Evolutionary conservation across 257 asterid species (phyloP), one percentile per base, ranked within the genome.

Genomic region (Paraleonurus japonicus): DNA sequence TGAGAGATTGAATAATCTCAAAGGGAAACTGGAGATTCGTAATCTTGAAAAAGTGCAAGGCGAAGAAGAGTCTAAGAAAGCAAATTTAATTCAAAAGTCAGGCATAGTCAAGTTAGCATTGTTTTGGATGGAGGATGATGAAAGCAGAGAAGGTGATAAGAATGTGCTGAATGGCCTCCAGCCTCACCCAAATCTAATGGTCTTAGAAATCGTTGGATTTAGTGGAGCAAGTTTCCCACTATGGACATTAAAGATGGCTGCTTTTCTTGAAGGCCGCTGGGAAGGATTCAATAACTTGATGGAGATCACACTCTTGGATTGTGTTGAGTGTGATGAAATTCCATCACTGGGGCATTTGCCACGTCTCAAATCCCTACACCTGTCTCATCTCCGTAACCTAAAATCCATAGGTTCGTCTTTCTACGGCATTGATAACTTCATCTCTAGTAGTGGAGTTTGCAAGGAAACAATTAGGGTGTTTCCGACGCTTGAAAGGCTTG

Each of bases 131-230:
- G 13, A 0, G 3, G 10, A 39, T 1, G 15, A 3, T 3, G 48
- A 9, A 39, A 39, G 19, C 7, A 2, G 13, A 41, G 27, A 27
- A 24, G 43, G 61, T 8, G 43, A 24, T 4, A 43, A 47, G 28
- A 17, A 48, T 66, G 71, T 66, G 71, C 16, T 66, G 47, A 59
- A 27, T 27, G 71, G 71, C 17, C 59, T 65, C 24, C 71, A 47
- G 7, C 71, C 71, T 26, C 71, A 65, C 13, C 8, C 16, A 5
- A 45, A 35, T 43, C 7, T 65, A 10, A 45, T 43, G 71, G 3
- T n/a, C 3, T 24, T 65, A 3, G 43, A 13, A 15, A 45, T 19
- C 15, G 1, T 24, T 43, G 41, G 39, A 13, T 53, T 19, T 26
- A 8, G 4, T 3, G 35, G 35, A 30, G 6, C 5, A 30, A 30